Evolutionary conservation across 305 asterid genomes (phyloP).

Genomic region (Fraxinus platypoda): DNA sequence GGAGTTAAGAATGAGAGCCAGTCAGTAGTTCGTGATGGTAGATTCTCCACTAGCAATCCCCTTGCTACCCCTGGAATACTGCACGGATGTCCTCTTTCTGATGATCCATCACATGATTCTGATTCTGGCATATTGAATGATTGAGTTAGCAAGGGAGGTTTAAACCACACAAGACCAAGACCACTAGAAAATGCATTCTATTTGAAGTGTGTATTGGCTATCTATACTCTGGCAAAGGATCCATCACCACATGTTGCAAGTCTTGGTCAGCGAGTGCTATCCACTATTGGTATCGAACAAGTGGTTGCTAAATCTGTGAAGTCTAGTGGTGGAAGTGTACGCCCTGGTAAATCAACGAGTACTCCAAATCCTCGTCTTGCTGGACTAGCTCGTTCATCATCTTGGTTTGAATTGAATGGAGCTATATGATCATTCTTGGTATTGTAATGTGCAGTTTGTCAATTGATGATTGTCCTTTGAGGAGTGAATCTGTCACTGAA

Average conservation of each 20-base stretch:
- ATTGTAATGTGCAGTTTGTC: too few species aligned
- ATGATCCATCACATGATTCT: constrained; percentile 93
- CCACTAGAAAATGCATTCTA: constrained; percentile 78
- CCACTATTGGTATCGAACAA: constrained; percentile 48
- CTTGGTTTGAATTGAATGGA: constrained; percentile 94
- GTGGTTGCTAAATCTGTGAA: constrained; percentile 12
- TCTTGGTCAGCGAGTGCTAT: constrained; percentile 78
- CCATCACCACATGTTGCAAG: constrained; percentile 90
- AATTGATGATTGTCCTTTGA: constrained; percentile 6
- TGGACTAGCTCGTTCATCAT: constrained; percentile 92
- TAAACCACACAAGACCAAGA: constrained; percentile 61
- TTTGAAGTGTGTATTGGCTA: constrained; percentile 80
- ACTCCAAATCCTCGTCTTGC: constrained; percentile 50
- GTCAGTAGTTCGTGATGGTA: constrained; percentile 61
- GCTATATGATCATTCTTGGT: constrained; percentile 36
- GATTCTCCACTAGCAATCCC: constrained; percentile 86
- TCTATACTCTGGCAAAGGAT: constrained; percentile 89
- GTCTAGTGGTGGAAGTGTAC: background rate
- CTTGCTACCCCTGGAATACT: constrained; percentile 75
- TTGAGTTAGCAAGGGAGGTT: constrained; percentile 48
- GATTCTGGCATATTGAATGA: constrained; percentile 78
- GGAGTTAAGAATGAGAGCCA: constrained; percentile 62
- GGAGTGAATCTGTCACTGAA: constrained; percentile 23
- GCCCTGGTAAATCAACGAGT: constrained; percentile 42
- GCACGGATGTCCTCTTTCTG: constrained; percentile 95